Evolutionary conservation across 208 protist genomes (phyloP).

Genomic region (Trypanosoma avium): DNA sequence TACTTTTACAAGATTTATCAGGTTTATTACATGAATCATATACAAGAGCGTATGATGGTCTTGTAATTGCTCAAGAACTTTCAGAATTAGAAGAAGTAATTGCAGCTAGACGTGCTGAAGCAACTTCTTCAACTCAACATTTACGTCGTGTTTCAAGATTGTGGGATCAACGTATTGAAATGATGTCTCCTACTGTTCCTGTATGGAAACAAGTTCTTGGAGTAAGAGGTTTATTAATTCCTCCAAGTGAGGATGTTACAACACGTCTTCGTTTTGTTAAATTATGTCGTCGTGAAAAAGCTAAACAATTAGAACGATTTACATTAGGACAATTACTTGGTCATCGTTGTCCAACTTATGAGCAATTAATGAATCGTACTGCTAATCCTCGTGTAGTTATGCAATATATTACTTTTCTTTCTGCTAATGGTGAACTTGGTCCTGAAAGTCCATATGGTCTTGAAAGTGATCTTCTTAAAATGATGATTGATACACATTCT

Average conservation of each 20-base stretch:
- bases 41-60: conserved; percentile 88
- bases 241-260: conserved; percentile 90
- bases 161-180: conserved; percentile 92
- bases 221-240: conserved; percentile 92
- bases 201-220: conserved; percentile 96
- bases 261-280: conserved; percentile 97
- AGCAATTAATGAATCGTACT: conserved; percentile 64
- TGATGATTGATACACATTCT: conserved; percentile 84
- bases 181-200: conserved; percentile 92
- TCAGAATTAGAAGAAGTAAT: conserved; percentile 98
- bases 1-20: conserved; percentile 73
- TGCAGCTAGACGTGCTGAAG: conserved; percentile 65
- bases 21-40: conserved; percentile 87
- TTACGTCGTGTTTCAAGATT: conserved; percentile 82
- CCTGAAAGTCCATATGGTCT: conserved; percentile 54
- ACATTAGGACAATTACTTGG: conserved; percentile 77
- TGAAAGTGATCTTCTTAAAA: conserved; percentile 78
- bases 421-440: conserved; percentile 61
- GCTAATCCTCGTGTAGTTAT: conserved; percentile 81
- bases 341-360: conserved; percentile 51
- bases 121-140: conserved; percentile 60
- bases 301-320: conserved; percentile 74
- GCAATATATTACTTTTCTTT: conserved; percentile 83
- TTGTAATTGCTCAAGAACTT: conserved; percentile 97
- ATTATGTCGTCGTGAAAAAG: conserved; percentile 88